Percentiles rank a stretch among this genome's conserved stretches.
These are phyloP conservation scores for Metschnikowia kunwiensis DNA, from an alignment of 805 yeast species.

Conservation along the genomic window DNA sequence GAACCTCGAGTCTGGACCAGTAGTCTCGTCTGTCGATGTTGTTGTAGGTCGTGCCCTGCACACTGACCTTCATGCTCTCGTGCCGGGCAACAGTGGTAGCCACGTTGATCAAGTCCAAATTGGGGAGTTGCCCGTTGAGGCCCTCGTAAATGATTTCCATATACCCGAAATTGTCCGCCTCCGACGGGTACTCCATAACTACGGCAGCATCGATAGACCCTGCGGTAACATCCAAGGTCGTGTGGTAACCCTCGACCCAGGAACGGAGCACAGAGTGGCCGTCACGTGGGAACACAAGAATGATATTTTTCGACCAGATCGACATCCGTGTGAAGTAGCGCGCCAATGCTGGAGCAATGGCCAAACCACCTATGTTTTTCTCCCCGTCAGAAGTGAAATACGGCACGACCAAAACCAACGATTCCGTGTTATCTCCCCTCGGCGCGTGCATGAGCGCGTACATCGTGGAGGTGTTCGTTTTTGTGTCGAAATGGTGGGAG, in stretches of 20 bases:
- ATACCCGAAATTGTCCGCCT: conserved; percentile 65
- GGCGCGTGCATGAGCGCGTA: conserved; percentile 91
- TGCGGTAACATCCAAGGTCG: conserved; percentile 78
- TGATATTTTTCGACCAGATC: conserved; percentile 92
- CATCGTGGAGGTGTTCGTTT: conserved; percentile 29
- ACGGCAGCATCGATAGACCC: conserved; percentile 93
- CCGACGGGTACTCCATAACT: conserved; percentile 72
- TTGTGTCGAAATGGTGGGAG: conserved; percentile 33
- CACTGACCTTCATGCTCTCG: conserved; percentile 67
- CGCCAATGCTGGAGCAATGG: conserved; percentile 68
- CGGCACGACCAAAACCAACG: conserved; percentile 87
- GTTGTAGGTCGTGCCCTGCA: conserved; percentile 56
- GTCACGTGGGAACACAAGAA: conserved; percentile 77
- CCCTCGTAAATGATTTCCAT: conserved; percentile 82
- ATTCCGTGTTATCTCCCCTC: conserved; percentile 93
- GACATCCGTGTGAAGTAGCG: conserved; percentile 82
- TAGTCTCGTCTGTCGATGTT: conserved; percentile 49
- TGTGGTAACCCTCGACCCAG: conserved; percentile 95
- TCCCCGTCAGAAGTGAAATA: conserved; percentile 69
- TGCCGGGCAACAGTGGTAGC: conserved; percentile 71
- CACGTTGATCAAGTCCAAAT: conserved; percentile 82
- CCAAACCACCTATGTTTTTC: conserved; percentile 75
- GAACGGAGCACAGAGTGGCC: conserved; percentile 64
- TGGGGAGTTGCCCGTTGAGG: conserved; percentile 92
- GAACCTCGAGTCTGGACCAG: conserved; percentile 52